Conservation (phyloP, 2,329 filamentous ascomycete species). For the Talaromyces atroroseus region DNA sequence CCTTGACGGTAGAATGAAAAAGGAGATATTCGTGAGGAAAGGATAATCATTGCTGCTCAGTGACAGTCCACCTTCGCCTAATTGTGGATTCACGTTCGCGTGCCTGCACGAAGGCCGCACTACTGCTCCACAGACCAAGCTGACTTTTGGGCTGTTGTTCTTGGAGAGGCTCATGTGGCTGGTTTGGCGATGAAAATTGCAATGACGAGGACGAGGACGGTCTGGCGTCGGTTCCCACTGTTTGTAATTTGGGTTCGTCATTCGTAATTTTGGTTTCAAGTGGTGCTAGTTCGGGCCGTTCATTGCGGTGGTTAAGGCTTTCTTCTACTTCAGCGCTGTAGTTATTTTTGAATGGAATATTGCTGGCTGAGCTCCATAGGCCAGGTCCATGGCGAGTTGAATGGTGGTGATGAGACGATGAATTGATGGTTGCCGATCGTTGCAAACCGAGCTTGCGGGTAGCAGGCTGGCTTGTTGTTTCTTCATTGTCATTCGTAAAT, state of each 20-base stretch:
- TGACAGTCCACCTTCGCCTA: conserved; percentile 36
- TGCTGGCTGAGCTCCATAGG: conserved; percentile 29
- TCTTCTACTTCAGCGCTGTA: not conserved
- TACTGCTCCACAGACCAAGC: conserved; percentile 35
- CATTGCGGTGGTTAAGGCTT: not conserved
- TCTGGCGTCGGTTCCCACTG: conserved; percentile 10
- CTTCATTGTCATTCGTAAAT: conserved; percentile 16
- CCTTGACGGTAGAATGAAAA: not conserved
- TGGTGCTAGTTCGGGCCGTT: not conserved
- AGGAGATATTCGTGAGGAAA: not conserved
- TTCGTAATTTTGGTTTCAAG: not conserved
- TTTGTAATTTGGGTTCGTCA: not conserved
- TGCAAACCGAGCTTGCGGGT: not conserved
- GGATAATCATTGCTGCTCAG: conserved; percentile 20
- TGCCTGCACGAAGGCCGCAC: conserved; percentile 24
- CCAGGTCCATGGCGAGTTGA: conserved; percentile 22
- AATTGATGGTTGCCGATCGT: conserved; percentile 13
- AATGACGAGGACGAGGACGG: conserved; percentile 15
- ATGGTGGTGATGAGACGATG: conserved; percentile 13
- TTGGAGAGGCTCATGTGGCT: not conserved
- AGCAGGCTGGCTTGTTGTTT: not conserved
- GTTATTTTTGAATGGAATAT: conserved; percentile 16
- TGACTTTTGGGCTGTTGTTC: conserved; percentile 21
- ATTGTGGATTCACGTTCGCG: conserved; percentile 25
- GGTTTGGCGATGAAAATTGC: conserved; percentile 17